phyloP scores from a whole-genome alignment of 306 rosid genomes.

The Acacia crassicarpa region DNA sequence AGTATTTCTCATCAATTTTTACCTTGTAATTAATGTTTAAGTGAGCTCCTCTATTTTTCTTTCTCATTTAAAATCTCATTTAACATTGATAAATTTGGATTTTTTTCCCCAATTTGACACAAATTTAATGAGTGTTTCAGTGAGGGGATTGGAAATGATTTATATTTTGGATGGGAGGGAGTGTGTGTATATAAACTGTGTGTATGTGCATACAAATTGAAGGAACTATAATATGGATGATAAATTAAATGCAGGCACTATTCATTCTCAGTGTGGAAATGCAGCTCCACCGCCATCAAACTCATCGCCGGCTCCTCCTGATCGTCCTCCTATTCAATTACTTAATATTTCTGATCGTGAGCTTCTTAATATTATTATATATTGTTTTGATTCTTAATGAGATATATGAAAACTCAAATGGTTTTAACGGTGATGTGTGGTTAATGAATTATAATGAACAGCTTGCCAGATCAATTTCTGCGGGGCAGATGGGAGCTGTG shows the following conservation, averaged over 20 bases:
- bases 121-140: too few species aligned
- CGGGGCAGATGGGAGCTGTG: constrained; percentile 40
- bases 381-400: not conserved
- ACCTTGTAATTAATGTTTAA: too few species aligned
- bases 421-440: not conserved
- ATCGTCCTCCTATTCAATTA: not conserved
- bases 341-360: constrained; percentile 21
- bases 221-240: not conserved
- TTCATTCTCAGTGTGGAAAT: constrained; percentile 24
- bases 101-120: too few species aligned
- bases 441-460: not conserved
- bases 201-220: not conserved
- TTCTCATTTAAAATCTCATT: too few species aligned
- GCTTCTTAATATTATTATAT: not conserved
- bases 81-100: too few species aligned
- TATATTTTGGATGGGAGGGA: too few species aligned
- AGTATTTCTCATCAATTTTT: too few species aligned
- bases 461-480: constrained; percentile 40
- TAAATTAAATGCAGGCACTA: constrained; percentile 32
- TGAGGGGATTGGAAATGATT: too few species aligned
- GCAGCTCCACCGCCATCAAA: not conserved
- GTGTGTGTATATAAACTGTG: too few species aligned
- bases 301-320: not conserved
- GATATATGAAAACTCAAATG: not conserved
- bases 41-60: too few species aligned